A percentile compares a stretch with the other conserved stretches of the same genome.
Conservation (phyloP, 495 filamentous ascomycete species). For the Sporormia fimetaria region DNA sequence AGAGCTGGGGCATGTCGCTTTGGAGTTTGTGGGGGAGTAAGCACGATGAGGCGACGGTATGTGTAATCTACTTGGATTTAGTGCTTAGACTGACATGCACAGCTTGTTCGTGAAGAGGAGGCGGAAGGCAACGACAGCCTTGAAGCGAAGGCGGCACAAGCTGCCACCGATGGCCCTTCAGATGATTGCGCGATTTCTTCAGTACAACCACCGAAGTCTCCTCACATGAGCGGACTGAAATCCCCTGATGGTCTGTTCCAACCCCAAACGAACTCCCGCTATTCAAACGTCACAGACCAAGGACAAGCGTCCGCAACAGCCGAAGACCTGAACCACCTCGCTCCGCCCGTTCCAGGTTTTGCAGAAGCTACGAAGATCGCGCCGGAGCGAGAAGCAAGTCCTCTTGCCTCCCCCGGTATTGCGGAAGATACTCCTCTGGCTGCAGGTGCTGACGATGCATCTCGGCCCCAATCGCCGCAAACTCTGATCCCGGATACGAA, state of each 20-base stretch:
- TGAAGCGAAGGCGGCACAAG: not conserved
- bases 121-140: slow-evolving; percentile 15
- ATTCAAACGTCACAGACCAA: slow-evolving; percentile 16
- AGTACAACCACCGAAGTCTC: slow-evolving; percentile 5
- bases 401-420: slow-evolving; percentile 7
- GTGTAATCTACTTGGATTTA: not conserved
- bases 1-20: slow-evolving; percentile 63
- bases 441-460: too few species aligned
- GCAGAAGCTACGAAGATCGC: slow-evolving; percentile 12
- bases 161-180: not conserved
- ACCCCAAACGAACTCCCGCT: slow-evolving; percentile 13
- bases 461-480: too few species aligned
- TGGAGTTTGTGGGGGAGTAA: slow-evolving; percentile 82
- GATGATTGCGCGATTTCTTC: not conserved
- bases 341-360: slow-evolving; percentile 5
- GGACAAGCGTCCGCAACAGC: slow-evolving; percentile 6
- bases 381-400: slow-evolving; percentile 8
- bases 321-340: slow-evolving; percentile 3
- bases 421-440: too few species aligned
- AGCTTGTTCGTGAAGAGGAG: slow-evolving; percentile 21
- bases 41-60: slow-evolving; percentile 66
- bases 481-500: too few species aligned
- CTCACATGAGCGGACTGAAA: not conserved
- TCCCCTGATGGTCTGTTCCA: slow-evolving; percentile 1
- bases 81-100: not conserved